Percentiles rank a stretch among this genome's conserved stretches.
phyloP scores from a whole-genome alignment of 1,284 basidiomycete species.

The Heterobasidion irregulare region DNA sequence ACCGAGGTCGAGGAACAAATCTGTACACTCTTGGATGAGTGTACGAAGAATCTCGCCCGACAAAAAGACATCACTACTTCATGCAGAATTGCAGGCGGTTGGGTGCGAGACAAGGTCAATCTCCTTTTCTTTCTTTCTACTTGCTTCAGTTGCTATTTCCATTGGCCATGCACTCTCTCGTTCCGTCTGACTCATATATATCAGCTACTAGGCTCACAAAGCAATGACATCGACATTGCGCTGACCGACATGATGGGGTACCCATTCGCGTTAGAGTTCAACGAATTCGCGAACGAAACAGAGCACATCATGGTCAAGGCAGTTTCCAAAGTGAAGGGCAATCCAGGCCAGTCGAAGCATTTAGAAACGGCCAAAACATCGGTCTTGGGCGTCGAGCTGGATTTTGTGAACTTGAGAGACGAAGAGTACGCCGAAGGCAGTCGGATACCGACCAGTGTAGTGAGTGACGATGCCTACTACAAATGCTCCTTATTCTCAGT shows the following conservation, averaged over 20 bases:
- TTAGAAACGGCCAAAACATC: slow-evolving; percentile 93
- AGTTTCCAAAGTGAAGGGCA: slow-evolving; percentile 81
- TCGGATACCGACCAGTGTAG: slow-evolving; percentile 85
- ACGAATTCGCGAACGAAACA: slow-evolving; percentile 51
- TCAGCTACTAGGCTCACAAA: slow-evolving; percentile 78
- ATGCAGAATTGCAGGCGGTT: slow-evolving; percentile 90
- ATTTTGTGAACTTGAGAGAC: slow-evolving; percentile 91
- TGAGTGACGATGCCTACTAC: slow-evolving; percentile 28
- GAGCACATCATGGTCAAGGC: slow-evolving; percentile 53
- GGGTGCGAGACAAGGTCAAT: slow-evolving; percentile 94
- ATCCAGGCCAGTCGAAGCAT: slow-evolving; percentile 98
- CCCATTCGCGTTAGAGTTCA: slow-evolving; percentile 80
- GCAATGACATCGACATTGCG: slow-evolving; percentile 93
- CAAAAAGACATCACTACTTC: slow-evolving; percentile 49
- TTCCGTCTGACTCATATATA: slow-evolving; percentile 5
- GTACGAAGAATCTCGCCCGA: slow-evolving; percentile 42
- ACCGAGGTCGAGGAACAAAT: slow-evolving; percentile 49
- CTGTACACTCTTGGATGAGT: slow-evolving; percentile 64
- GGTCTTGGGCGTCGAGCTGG: slow-evolving; percentile 79
- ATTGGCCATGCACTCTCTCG: background rate
- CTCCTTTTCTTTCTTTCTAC: slow-evolving; percentile 6
- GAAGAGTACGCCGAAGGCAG: slow-evolving; percentile 87
- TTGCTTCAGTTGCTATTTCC: background rate
- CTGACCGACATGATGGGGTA: slow-evolving; percentile 87
- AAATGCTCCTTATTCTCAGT: background rate